Conservation (phyloP, 176 grass and related monocot species). For the Triticum timopheevii region DNA sequence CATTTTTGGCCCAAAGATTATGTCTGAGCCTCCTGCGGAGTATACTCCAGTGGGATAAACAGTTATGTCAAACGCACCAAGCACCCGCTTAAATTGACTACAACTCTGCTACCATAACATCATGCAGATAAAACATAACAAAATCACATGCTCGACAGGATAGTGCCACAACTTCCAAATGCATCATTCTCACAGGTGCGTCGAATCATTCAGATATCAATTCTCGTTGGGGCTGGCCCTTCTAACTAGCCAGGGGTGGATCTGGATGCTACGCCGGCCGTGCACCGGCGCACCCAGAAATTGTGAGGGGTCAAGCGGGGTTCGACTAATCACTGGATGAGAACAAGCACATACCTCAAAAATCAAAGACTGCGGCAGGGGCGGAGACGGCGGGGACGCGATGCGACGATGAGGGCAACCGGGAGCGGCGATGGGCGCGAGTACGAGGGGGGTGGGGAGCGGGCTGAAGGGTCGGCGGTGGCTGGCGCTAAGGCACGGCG, state of each 20-base stretch:
- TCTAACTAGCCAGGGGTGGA: not conserved
- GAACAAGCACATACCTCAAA: not conserved
- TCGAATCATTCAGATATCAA: not conserved
- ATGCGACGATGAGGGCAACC: not conserved
- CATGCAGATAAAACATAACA: not conserved
- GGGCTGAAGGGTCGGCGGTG: not conserved
- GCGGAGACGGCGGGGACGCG: not conserved
- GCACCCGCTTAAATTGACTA: not conserved
- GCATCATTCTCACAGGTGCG: not conserved
- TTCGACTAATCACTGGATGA: not conserved
- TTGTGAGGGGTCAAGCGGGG: not conserved
- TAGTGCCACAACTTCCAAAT: not conserved
- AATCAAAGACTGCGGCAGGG: not conserved
- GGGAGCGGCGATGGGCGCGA: not conserved
- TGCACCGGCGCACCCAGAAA: not conserved
- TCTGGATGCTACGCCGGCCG: not conserved
- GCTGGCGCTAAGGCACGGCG: not conserved
- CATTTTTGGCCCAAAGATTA: not conserved
- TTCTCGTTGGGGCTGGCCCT: not conserved
- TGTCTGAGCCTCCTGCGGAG: not conserved
- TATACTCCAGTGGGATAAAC: not conserved
- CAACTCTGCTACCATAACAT: not conserved
- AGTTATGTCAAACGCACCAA: not conserved
- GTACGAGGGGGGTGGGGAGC: not conserved
- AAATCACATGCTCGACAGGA: not conserved